Evolutionary conservation across 2,329 filamentous ascomycete species (phyloP).

Genomic region (Lecanicillium sp.): DNA sequence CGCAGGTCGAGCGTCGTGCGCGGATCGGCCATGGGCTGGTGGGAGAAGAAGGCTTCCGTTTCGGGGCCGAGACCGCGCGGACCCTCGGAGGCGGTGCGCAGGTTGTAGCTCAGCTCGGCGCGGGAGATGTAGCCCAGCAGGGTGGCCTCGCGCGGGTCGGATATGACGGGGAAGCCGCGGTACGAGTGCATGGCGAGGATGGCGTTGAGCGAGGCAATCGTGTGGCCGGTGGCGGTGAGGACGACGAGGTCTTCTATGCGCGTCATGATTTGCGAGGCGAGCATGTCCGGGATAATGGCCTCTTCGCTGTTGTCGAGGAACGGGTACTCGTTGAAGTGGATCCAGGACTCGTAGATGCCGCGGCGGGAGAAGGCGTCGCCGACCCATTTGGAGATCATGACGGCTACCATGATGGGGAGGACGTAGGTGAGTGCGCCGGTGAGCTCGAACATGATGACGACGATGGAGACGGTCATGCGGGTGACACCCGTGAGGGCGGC

Average conservation of each 20-base stretch:
- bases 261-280: slow-evolving; percentile 87
- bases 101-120: slow-evolving; percentile 77
- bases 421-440: slow-evolving; percentile 95
- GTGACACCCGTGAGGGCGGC: slow-evolving; percentile 92
- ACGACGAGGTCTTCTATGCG: slow-evolving; percentile 83
- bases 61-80: slow-evolving; percentile 57
- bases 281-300: slow-evolving; percentile 72
- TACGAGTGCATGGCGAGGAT: slow-evolving; percentile 69
- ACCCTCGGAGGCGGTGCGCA: slow-evolving; percentile 45
- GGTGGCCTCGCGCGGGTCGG: slow-evolving; percentile 66
- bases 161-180: slow-evolving; percentile 88
- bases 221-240: slow-evolving; percentile 81
- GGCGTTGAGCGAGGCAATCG: slow-evolving; percentile 64
- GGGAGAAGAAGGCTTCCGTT: slow-evolving; percentile 76
- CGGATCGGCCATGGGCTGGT: slow-evolving; percentile 75
- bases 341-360: slow-evolving; percentile 98
- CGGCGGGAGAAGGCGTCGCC: slow-evolving; percentile 88
- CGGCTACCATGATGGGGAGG: slow-evolving; percentile 96
- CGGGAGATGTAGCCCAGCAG: slow-evolving; percentile 91
- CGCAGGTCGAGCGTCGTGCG: slow-evolving; percentile 74
- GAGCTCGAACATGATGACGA: slow-evolving; percentile 99
- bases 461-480: slow-evolving; percentile 94
- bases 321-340: slow-evolving; percentile 90
- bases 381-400: slow-evolving; percentile 98
- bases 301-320: slow-evolving; percentile 89